These are phyloP conservation scores for Ceratocystis ficicola DNA, from an alignment of 2,329 filamentous ascomycete species.

Conservation along the genomic window DNA sequence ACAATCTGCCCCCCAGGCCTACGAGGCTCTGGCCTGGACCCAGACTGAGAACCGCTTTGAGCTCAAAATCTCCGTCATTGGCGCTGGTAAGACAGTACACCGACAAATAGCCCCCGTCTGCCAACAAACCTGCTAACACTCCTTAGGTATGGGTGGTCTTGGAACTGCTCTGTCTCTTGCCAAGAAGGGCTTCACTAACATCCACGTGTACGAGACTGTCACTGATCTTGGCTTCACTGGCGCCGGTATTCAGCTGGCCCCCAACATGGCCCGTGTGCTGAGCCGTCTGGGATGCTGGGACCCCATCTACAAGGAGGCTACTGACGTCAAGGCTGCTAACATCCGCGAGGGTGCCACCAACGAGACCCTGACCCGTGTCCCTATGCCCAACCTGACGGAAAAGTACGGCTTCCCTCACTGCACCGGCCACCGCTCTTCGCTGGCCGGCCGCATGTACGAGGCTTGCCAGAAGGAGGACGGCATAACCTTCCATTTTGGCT, in stretches of 20 bases:
- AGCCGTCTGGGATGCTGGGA: slow-evolving; percentile 62
- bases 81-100: slow-evolving; percentile 33
- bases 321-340: slow-evolving; percentile 57
- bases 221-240: slow-evolving; percentile 68
- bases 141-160: slow-evolving; percentile 63
- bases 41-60: slow-evolving; percentile 23
- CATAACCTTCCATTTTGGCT: slow-evolving; percentile 58
- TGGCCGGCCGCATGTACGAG: slow-evolving; percentile 57
- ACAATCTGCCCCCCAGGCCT: slow-evolving; percentile 13
- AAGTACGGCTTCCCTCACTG: slow-evolving; percentile 67
- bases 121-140: not conserved
- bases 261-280: slow-evolving; percentile 68
- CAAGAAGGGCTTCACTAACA: slow-evolving; percentile 60
- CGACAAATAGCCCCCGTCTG: not conserved
- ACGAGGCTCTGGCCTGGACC: slow-evolving; percentile 12
- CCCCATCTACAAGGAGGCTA: slow-evolving; percentile 57
- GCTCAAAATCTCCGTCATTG: slow-evolving; percentile 39
- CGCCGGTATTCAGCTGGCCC: slow-evolving; percentile 72
- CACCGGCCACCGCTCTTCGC: slow-evolving; percentile 62
- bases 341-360: slow-evolving; percentile 62
- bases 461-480: slow-evolving; percentile 52
- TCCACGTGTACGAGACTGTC: slow-evolving; percentile 63
- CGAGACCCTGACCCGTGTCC: slow-evolving; percentile 56
- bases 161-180: slow-evolving; percentile 60
- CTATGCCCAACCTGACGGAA: slow-evolving; percentile 52